These are phyloP conservation scores for Spathaspora sp. DNA, from an alignment of 805 yeast species.

Conservation along the genomic window DNA sequence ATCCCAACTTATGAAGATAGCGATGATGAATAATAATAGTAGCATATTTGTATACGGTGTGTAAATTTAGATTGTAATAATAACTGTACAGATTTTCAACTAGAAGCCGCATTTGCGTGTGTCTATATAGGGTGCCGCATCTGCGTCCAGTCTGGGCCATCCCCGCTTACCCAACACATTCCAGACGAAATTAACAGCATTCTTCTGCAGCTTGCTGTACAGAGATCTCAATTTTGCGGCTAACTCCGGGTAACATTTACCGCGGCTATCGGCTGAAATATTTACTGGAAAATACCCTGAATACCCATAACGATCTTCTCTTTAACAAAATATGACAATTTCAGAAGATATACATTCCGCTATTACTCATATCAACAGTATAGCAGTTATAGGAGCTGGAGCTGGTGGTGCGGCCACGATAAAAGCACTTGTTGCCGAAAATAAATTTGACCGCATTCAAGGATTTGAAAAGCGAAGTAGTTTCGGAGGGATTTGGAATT, in stretches of 20 bases:
- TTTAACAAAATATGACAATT: not conserved
- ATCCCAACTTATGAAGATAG: slow-evolving; percentile 42
- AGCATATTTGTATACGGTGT: not conserved
- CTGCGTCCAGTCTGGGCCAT: too few relatives aligned
- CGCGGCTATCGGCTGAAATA: too few relatives aligned
- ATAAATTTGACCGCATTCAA: slow-evolving; percentile 27
- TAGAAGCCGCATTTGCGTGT: not conserved
- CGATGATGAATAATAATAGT: slow-evolving; percentile 20
- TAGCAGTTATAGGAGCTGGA: slow-evolving; percentile 65
- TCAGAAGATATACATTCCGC: not conserved
- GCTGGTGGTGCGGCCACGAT: slow-evolving; percentile 65
- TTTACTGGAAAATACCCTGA: too few relatives aligned
- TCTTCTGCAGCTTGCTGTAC: too few relatives aligned
- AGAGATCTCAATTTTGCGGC: too few relatives aligned
- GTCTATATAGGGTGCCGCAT: too few relatives aligned
- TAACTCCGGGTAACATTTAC: too few relatives aligned
- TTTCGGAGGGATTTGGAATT: slow-evolving; percentile 81
- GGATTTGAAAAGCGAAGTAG: slow-evolving; percentile 53
- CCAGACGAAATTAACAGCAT: too few relatives aligned
- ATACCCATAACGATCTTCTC: not conserved
- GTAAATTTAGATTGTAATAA: not conserved
- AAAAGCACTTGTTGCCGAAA: slow-evolving; percentile 54
- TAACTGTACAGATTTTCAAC: not conserved
- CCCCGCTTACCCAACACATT: too few relatives aligned
- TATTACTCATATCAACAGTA: not conserved